phyloP scores from a whole-genome alignment of 495 filamentous ascomycete species.

The Aspergillus bertholletiae region DNA sequence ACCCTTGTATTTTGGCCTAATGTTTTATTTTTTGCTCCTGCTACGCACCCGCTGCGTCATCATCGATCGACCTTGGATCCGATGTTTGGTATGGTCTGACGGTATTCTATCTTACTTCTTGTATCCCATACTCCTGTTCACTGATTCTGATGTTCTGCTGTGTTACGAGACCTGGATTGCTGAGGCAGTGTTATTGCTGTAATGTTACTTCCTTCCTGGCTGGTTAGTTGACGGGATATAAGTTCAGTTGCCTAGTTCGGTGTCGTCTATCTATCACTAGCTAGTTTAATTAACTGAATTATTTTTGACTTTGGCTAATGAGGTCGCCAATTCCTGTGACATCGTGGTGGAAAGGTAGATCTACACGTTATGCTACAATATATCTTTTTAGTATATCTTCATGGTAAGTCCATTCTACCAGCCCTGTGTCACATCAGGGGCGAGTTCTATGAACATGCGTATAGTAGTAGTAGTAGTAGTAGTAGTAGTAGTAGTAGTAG shows the following conservation, averaged over 20 bases:
- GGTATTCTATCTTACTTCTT: background rate
- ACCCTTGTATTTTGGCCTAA: background rate
- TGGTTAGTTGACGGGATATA: background rate
- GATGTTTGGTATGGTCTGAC: background rate
- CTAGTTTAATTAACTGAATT: background rate
- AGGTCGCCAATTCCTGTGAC: too few species aligned
- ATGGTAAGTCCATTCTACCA: too few species aligned
- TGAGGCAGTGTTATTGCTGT: background rate
- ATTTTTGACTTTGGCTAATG: background rate
- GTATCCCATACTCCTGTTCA: background rate
- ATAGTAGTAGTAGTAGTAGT: too few species aligned
- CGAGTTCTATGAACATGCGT: too few species aligned
- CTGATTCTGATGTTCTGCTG: background rate
- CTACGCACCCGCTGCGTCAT: background rate
- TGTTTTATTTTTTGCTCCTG: background rate
- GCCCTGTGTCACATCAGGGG: too few species aligned
- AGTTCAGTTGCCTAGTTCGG: background rate
- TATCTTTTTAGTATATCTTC: too few species aligned
- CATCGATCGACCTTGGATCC: background rate
- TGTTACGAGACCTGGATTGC: background rate
- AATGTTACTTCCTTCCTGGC: background rate
- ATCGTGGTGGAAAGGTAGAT: too few species aligned
- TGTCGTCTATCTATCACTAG: background rate
- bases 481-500: too few species aligned
- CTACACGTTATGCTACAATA: too few species aligned